Percentiles rank a stretch among this genome's conserved stretches.
These are phyloP conservation scores for Fusarium scirpi DNA, from an alignment of 2,329 filamentous ascomycete genomes.

Conservation along the genomic window DNA sequence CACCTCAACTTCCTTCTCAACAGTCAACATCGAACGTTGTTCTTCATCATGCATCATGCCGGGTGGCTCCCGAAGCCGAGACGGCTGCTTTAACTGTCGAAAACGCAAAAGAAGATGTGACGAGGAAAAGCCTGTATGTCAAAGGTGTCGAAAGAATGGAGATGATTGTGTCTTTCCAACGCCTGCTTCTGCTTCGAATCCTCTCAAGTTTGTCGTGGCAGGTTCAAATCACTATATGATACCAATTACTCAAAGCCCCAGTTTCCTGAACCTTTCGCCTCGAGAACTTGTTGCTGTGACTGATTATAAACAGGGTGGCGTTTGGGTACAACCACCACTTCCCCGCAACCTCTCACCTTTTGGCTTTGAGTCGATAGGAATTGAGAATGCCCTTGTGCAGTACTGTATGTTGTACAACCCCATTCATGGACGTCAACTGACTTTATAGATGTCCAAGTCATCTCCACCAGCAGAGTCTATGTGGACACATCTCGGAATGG, in stretches of 20 bases:
- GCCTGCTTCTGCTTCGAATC: conserved; percentile 33
- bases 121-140: conserved; percentile 38
- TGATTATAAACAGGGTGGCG: not conserved
- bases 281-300: conserved; percentile 27
- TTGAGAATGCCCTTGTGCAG: conserved; percentile 39
- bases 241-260: conserved; percentile 10
- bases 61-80: conserved; percentile 41
- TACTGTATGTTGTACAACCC: conserved; percentile 33
- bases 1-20: conserved; percentile 6
- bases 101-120: conserved; percentile 65
- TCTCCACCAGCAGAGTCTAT: conserved; percentile 43
- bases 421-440: not conserved
- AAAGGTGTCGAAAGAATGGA: conserved; percentile 25
- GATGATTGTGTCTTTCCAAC: conserved; percentile 38
- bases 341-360: conserved; percentile 28
- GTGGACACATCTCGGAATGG: conserved; percentile 39
- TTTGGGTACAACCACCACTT: not conserved
- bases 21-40: not conserved
- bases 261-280: conserved; percentile 38
- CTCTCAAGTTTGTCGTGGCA: conserved; percentile 39
- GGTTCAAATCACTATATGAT: conserved; percentile 32
- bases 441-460: conserved; percentile 36
- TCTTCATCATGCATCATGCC: conserved; percentile 35
- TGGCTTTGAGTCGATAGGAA: conserved; percentile 2
- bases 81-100: conserved; percentile 59